These are phyloP conservation scores for Lanmaoa rubissima DNA, from an alignment of 768 basidiomycete species.

Conservation along the genomic window DNA sequence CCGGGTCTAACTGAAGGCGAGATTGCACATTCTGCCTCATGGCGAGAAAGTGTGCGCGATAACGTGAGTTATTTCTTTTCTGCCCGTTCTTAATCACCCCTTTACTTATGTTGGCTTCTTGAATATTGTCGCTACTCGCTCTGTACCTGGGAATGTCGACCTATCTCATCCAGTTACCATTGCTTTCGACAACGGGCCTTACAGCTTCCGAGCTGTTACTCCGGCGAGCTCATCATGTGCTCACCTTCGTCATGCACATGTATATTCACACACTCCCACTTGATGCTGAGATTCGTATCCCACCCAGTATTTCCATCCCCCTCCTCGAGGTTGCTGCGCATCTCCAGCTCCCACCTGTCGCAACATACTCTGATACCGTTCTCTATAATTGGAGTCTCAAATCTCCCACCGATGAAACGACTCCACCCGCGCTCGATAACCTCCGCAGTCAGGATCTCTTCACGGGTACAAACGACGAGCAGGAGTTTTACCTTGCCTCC, in stretches of 20 bases:
- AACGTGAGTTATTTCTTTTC: slow-evolving; percentile 36
- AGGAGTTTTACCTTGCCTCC: slow-evolving; percentile 85
- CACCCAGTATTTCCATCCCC: slow-evolving; percentile 68
- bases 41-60: slow-evolving; percentile 50
- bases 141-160: neutral
- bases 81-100: neutral
- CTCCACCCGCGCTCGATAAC: slow-evolving; percentile 49
- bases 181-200: slow-evolving; percentile 47
- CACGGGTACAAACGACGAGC: slow-evolving; percentile 77
- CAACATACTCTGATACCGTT: slow-evolving; percentile 91
- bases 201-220: slow-evolving; percentile 52
- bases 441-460: slow-evolving; percentile 67
- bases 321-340: slow-evolving; percentile 67
- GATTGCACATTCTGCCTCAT: slow-evolving; percentile 42
- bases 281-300: slow-evolving; percentile 55
- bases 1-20: slow-evolving; percentile 38
- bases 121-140: neutral
- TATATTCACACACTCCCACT: slow-evolving; percentile 68
- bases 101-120: neutral
- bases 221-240: slow-evolving; percentile 70
- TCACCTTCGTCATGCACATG: slow-evolving; percentile 73
- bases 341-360: slow-evolving; percentile 80
- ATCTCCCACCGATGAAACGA: slow-evolving; percentile 22
- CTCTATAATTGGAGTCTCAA: slow-evolving; percentile 76
- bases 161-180: slow-evolving; percentile 45